phyloP scores from a whole-genome alignment of 345 rosid species.

The Cochlearia excelsa region DNA sequence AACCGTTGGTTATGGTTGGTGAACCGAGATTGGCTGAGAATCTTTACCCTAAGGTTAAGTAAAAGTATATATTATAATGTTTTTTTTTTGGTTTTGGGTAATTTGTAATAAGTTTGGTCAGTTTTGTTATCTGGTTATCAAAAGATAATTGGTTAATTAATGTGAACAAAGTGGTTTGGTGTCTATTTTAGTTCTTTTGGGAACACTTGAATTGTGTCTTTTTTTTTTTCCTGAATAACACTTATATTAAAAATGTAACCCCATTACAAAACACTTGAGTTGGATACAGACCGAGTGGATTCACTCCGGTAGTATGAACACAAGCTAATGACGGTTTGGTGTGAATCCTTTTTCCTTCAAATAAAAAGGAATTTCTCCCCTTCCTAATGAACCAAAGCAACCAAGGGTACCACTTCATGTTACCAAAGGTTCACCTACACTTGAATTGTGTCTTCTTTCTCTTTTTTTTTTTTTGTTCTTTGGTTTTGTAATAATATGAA shows the following conservation, averaged over 20 bases:
- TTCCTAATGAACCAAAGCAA: too few species aligned
- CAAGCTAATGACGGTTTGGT: too few species aligned
- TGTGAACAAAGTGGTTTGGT: conserved; percentile 20
- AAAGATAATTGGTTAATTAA: conserved; percentile 28
- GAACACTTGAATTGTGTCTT: conserved; percentile 32
- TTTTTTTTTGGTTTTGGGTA: background rate
- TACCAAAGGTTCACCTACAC: too few species aligned
- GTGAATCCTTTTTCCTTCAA: too few species aligned
- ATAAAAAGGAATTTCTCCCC: too few species aligned
- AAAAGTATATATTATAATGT: conserved; percentile 7
- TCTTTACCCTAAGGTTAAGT: conserved; percentile 39
- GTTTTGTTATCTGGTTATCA: conserved; percentile 16
- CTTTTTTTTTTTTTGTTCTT: too few species aligned
- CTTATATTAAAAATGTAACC: too few species aligned
- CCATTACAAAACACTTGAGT: background rate
- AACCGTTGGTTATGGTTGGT: conserved; percentile 39
- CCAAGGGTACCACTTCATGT: too few species aligned
- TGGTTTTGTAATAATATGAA: background rate
- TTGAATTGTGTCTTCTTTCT: too few species aligned
- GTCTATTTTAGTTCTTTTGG: conserved; percentile 20
- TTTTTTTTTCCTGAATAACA: background rate
- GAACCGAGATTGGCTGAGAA: conserved; percentile 38
- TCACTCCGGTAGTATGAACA: too few species aligned
- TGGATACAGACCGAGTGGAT: too few species aligned
- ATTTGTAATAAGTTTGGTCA: conserved; percentile 13